Evolutionary conservation across 306 rosid species (phyloP).

Genomic region (Vigna radiata): DNA sequence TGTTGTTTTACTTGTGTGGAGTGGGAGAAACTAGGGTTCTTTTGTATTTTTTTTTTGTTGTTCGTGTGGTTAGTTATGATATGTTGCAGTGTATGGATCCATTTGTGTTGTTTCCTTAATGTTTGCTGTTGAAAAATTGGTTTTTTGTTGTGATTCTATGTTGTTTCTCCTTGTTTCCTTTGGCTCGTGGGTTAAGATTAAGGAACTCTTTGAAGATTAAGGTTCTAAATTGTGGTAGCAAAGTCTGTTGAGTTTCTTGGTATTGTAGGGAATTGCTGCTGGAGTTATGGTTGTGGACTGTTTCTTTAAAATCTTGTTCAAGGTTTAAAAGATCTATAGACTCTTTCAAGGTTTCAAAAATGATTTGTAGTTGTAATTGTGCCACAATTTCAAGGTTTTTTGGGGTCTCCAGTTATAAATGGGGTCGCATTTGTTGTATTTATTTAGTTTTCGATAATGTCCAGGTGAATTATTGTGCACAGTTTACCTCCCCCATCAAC

Average conservation of each 20-base stretch:
- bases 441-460: not conserved
- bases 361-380: not conserved
- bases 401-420: not conserved
- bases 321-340: not conserved
- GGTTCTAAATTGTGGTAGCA: no score
- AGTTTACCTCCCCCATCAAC: no score
- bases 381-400: not conserved
- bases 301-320: not conserved
- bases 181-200: no score
- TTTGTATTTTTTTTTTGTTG: not conserved
- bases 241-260: no score
- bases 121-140: not conserved
- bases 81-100: conserved; percentile 23
- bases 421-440: not conserved
- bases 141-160: no score
- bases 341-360: not conserved
- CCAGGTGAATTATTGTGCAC: no score
- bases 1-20: conserved; percentile 26
- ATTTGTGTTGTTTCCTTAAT: conserved; percentile 4
- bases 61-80: not conserved
- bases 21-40: not conserved
- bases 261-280: not conserved
- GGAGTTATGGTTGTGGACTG: not conserved
- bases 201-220: no score
- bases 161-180: no score